These are phyloP conservation scores for Zea luxurians DNA, from an alignment of 176 grass and related monocot genomes.

Conservation along the genomic window DNA sequence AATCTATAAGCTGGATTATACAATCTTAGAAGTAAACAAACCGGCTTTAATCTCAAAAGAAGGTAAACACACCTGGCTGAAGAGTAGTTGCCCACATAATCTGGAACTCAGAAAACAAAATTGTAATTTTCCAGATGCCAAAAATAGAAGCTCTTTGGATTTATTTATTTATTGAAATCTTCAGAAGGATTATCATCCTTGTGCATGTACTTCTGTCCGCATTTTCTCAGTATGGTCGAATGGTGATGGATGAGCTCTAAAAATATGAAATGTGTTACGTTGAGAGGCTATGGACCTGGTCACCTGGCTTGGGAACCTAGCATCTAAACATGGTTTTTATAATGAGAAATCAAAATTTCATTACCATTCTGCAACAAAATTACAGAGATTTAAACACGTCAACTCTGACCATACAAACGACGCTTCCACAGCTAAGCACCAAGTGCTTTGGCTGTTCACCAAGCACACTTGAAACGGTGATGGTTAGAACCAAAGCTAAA, in stretches of 20 bases:
- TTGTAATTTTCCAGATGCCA: background rate
- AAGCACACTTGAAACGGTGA: too few species aligned
- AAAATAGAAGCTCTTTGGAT: background rate
- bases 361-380: too few species aligned
- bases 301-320: background rate
- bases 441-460: too few species aligned
- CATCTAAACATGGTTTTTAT: background rate
- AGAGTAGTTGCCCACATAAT: constrained; percentile 11
- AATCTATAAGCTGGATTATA: too few species aligned
- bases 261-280: background rate
- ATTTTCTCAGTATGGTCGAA: constrained; percentile 13
- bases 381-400: too few species aligned
- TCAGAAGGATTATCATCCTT: background rate
- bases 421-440: background rate
- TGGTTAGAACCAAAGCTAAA: too few species aligned
- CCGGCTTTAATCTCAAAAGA: constrained; percentile 21
- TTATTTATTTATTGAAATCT: background rate
- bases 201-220: background rate
- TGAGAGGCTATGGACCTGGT: background rate
- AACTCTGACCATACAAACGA: too few species aligned
- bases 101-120: background rate
- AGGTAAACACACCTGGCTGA: background rate
- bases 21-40: too few species aligned
- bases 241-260: background rate
- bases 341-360: too few species aligned